Evolutionary conservation across 352 stramenopile species (phyloP), one percentile per base, ranked within the genome.

Genomic region (Phytophthora boehmeriae): DNA sequence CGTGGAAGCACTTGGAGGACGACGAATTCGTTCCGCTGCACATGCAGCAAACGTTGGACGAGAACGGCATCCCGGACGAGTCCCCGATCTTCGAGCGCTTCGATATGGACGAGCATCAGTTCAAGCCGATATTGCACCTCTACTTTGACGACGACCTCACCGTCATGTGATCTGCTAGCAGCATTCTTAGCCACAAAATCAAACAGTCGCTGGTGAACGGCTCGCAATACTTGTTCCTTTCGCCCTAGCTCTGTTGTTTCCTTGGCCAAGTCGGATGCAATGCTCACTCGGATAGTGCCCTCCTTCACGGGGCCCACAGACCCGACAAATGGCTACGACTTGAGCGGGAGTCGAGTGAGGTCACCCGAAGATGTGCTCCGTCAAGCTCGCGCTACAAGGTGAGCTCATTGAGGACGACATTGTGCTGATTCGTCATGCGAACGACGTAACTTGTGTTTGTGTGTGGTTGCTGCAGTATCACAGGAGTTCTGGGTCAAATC

Each of bases 121-220:
- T 83, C 66, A 95, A 95, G 27, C 92, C 92, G 8, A 89, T 84
- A 6, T 49, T 98, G 17, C 89, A 97, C 64, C 76, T 97, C 32
- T 98, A 97, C 80, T 98, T 90, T 56, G 97, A 98, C 65, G 93
- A 98, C 66, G 93, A 98, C 65, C 78, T 98, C 36, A 97, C 92
- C 23, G 56, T 93, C 50, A 46, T 78, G 54, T 93, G 58, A 23
- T 49, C 9, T 25, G n/a, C 39, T 30, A 5, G 35, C 5, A n/a
- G 8, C 5, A 30, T 43, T 44, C 17, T 20, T 4, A 16, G 14
- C 34, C 34, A 39, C 14, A 39, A 39, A 39, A 25, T 17, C 13
- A 44, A 44, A 16, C n/a, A 44, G 38, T 44, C 38, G 38, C 38
- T 44, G 19, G 38, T 20, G 8, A 44, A 22, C n/a, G n/a, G 13